phyloP scores from a whole-genome alignment of 2,329 filamentous ascomycete species.

The Akanthomyces uredinophilus region DNA sequence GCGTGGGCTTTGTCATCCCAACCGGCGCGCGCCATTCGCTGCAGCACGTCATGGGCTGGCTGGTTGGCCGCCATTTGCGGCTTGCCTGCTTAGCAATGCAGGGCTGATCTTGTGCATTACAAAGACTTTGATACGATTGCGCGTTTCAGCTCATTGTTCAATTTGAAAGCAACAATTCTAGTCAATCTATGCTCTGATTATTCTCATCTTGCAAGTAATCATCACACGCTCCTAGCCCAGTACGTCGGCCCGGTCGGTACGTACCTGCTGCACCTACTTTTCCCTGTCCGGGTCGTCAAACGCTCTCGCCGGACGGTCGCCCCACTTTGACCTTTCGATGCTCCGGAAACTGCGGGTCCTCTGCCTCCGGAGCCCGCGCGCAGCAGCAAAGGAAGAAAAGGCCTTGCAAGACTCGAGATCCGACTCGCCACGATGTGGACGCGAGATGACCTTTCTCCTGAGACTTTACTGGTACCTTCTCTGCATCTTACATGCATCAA shows the following conservation, averaged over 20 bases:
- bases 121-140: neutral
- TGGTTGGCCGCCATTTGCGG: no score
- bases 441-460: no score
- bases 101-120: neutral
- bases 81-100: slow-evolving; percentile 1
- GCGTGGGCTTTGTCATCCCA: neutral
- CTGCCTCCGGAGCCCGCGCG: neutral
- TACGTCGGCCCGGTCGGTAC: neutral
- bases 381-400: neutral
- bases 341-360: slow-evolving; percentile 12
- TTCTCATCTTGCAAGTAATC: neutral
- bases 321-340: slow-evolving; percentile 1
- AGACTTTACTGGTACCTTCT: no score
- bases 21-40: neutral
- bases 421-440: neutral
- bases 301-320: slow-evolving; percentile 6
- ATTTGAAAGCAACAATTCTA: neutral
- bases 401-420: neutral
- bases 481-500: no score
- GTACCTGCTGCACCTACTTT: neutral
- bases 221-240: neutral
- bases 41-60: slow-evolving; percentile 2
- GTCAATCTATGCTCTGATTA: neutral
- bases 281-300: neutral
- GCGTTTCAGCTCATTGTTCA: neutral